Percentiles rank a stretch among this genome's conserved stretches.
Conservation (phyloP, 108 stramenopile species). For the Cyclotella kingstonii region DNA sequence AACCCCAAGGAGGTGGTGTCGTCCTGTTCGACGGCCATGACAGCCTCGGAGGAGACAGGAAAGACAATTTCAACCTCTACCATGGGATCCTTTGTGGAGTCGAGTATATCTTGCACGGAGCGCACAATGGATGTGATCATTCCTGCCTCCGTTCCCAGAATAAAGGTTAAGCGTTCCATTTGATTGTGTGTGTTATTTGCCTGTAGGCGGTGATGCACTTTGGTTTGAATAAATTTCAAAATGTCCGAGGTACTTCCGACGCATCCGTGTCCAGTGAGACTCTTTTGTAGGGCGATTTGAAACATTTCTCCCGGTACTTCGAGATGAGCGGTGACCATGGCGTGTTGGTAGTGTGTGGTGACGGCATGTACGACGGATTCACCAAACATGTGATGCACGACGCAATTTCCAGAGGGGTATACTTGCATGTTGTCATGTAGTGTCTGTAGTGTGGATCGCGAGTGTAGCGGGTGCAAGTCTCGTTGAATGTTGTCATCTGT, state of each 20-base stretch:
- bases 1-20: constrained; percentile 30
- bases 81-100: constrained; percentile 27
- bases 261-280: constrained; percentile 73
- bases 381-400: constrained; percentile 98
- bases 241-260: constrained; percentile 94
- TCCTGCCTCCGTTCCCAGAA: constrained; percentile 91
- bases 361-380: constrained; percentile 72
- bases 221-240: constrained; percentile 85
- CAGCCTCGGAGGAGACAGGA: constrained; percentile 91
- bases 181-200: neutral
- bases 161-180: constrained; percentile 68
- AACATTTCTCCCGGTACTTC: constrained; percentile 99
- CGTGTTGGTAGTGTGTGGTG: constrained; percentile 62
- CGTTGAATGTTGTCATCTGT: constrained; percentile 58
- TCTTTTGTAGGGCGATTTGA: constrained; percentile 88
- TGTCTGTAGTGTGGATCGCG: constrained; percentile 42
- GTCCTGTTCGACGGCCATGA: constrained; percentile 62
- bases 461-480: constrained; percentile 72
- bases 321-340: constrained; percentile 91
- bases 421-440: constrained; percentile 67
- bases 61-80: constrained; percentile 92
- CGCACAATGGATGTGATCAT: constrained; percentile 94
- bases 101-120: constrained; percentile 81
- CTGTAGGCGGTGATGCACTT: constrained; percentile 43
- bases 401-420: constrained; percentile 88